Base-by-base conservation (phyloP, 805 yeast genomes). In the Danielia oregonensis region DNA sequence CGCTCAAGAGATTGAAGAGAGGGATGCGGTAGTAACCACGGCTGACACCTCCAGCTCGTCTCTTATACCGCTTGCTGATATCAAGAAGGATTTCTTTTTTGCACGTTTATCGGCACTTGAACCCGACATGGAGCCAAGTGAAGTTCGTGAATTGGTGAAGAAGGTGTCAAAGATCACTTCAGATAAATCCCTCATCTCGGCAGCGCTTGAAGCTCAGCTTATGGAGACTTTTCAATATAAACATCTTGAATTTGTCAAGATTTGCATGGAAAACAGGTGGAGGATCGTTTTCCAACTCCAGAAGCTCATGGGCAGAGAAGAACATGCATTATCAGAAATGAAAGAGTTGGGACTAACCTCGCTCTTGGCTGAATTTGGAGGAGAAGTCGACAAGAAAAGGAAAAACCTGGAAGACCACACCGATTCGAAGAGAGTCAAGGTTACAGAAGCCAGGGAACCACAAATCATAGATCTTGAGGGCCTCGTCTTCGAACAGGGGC, bases 401-500 rank as follows among this genome's bases (percentile, higher is more conserved):
- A 10, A 18, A n/a, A 24, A 14, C 1, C 32, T 25, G 7, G 44
- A 42, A 19, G 32, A 35, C 4, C 16, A 11, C 28, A 17, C 5
- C 23, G 9, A 3, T 11, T 18, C 8, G 28, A 17, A 12, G n/a
- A 29, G 35, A 27, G 13, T 26, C 16, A 38, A 40, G 31, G 15
- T 17, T 7, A 26, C 29, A 12, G 24, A 26, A 9, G 29, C 24
- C 21, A 33, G 76, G 32, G 41, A 49, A 26, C 82, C 93, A 1
- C 59, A 63, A 29, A 56, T 72, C 26, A 68, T 86, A n/a, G 85
- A 86, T 49, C 57, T 89, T 6, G 78, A 76, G 17, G 66, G 76
- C 8, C 59, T 83, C 5, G 68, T 67, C 1, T 83, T 86, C 50
- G 87, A 82, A 23, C 82, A 85, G 52, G 91, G 93, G 0, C 65